Evolutionary conservation across 2,329 filamentous ascomycete species (phyloP), one percentile per base, ranked within the genome.

Genomic region (Hypoxylon sp.): DNA sequence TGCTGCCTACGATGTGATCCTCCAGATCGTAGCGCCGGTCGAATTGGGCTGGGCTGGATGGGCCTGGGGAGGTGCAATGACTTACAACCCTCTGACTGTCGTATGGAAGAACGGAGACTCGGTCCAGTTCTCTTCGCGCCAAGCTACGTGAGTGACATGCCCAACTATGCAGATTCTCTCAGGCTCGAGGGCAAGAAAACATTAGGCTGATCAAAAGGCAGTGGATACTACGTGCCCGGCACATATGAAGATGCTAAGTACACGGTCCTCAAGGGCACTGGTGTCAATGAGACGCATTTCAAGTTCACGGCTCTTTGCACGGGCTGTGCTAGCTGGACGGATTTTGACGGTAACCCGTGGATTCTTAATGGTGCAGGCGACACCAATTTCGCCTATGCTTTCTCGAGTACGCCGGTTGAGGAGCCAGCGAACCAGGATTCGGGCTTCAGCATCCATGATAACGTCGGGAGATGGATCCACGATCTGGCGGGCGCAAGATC

Each of bases 251-350:
- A 76, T 23, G 75, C 78, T 30, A 74, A 70, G 38, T 77, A 79
- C 67, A 76, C 73, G 14, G 65, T 80, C 2, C 78, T 81, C 21
- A 77, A 79, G 21, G 79, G 79, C 30, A 80, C 78, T 1, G 53
- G 70, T 19, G 72, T 75, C 70, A 80, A 78, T 65, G 72, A 71
- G 30, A 80, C 77, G 1, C 78, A 79, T 53, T 79, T 75, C 75
- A 78, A 78, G 50, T 72, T 79, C 60, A 80, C 79, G 3, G 74
- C 75, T 25, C 63, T 79, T 25, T 80, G 79, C 70, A 70, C 72
- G 36, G 82, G 82, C 32, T 84, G 82, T 75, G 79, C 80, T 17
- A 74, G 73, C 64, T 84, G 82, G 81, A 75, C 77, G 3, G 81
- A 83, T 60, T 78, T 79, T n/a, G 78, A 79, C 60, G 77, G 78